Evolutionary conservation across 176 grass and related monocot genomes (phyloP).

Genomic region (Canna indica): DNA sequence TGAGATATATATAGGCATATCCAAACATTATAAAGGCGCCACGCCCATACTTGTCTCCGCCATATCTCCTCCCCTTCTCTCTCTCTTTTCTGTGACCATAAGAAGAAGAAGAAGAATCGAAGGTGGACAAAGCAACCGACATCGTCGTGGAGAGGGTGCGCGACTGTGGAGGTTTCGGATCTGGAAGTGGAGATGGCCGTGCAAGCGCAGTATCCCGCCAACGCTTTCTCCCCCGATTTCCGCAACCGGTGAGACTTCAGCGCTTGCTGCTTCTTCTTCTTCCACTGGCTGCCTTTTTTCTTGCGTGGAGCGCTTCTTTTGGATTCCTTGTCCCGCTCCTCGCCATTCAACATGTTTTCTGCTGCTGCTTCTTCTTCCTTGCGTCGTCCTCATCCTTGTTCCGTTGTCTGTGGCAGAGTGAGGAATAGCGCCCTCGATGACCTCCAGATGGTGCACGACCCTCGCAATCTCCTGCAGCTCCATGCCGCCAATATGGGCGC

Average conservation of each 20-base stretch:
- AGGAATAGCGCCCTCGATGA: constrained; percentile 8
- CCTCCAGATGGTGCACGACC: background rate
- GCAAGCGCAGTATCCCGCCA: constrained; percentile 31
- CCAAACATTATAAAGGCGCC: background rate
- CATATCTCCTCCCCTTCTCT: background rate
- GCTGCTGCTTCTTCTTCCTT: background rate
- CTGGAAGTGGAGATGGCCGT: constrained; percentile 29
- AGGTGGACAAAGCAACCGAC: background rate
- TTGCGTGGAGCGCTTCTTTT: background rate
- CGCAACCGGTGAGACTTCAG: background rate
- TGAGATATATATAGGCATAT: too few species aligned
- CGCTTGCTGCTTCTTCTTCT: background rate
- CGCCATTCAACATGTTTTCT: background rate
- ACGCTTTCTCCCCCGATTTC: constrained; percentile 30
- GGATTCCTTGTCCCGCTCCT: background rate
- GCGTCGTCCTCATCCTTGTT: background rate
- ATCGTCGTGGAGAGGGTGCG: background rate
- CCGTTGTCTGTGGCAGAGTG: background rate
- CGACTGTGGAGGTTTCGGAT: background rate
- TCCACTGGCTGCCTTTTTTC: background rate
- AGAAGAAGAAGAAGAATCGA: background rate
- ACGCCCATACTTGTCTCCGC: background rate
- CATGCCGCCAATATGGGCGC: constrained; percentile 8
- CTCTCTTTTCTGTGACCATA: background rate
- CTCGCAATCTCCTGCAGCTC: constrained; percentile 5